phyloP scores from a whole-genome alignment of 2,329 filamentous ascomycete species.

The Verticillium alfalfae region DNA sequence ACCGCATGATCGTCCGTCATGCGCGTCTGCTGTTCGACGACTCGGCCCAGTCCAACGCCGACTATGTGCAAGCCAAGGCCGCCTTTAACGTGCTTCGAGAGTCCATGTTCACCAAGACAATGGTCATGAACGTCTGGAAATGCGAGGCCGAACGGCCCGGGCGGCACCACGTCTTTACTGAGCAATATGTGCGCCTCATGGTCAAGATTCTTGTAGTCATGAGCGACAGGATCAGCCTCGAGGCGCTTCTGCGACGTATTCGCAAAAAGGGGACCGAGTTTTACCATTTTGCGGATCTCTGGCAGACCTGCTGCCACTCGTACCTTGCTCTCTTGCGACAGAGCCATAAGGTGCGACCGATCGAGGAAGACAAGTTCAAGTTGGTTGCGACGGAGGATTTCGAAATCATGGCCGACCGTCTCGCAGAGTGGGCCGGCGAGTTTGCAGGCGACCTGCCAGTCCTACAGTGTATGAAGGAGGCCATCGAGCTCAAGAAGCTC shows the following conservation, averaged over 20 bases:
- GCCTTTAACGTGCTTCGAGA: slow-evolving; percentile 71
- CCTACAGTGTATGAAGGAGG: slow-evolving; percentile 51
- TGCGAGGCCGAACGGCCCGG: slow-evolving; percentile 80
- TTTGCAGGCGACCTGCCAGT: slow-evolving; percentile 29
- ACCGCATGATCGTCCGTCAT: slow-evolving; percentile 79
- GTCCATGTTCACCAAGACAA: slow-evolving; percentile 83
- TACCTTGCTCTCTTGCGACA: slow-evolving; percentile 50
- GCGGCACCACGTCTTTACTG: slow-evolving; percentile 86
- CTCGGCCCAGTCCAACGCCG: slow-evolving; percentile 27
- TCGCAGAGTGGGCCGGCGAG: slow-evolving; percentile 48
- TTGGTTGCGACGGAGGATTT: slow-evolving; percentile 48
- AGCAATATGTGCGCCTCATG: slow-evolving; percentile 80
- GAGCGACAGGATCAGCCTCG: slow-evolving; percentile 69
- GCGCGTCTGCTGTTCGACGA: slow-evolving; percentile 50
- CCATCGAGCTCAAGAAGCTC: slow-evolving; percentile 59
- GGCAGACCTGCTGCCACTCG: slow-evolving; percentile 49
- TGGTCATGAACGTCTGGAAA: slow-evolving; percentile 93
- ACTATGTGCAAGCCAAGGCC: slow-evolving; percentile 66
- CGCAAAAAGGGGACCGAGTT: slow-evolving; percentile 77
- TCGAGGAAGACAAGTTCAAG: slow-evolving; percentile 52
- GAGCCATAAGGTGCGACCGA: slow-evolving; percentile 37
- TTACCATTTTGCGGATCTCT: slow-evolving; percentile 56
- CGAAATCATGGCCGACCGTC: slow-evolving; percentile 48
- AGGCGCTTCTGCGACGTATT: slow-evolving; percentile 72
- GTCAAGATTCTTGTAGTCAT: slow-evolving; percentile 68